Conservation (phyloP, 2,329 filamentous ascomycete species). For the Diaporthe sp. region DNA sequence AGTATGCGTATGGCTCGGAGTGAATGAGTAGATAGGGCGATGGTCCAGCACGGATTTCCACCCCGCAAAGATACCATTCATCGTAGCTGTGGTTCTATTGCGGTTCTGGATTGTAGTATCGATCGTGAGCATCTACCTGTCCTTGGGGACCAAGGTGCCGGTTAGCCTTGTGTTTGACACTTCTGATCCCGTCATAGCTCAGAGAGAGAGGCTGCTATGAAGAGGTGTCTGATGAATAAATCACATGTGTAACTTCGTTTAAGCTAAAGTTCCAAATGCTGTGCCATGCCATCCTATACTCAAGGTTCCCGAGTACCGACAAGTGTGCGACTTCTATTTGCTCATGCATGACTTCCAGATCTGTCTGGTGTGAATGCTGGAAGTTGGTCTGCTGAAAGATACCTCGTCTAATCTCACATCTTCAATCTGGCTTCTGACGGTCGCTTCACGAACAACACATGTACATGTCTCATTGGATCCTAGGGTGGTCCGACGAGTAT, state of each 20-base stretch:
- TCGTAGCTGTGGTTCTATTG: too few species aligned
- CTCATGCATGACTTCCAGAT: neutral
- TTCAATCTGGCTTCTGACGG: neutral
- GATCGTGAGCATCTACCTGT: neutral
- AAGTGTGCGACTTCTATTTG: neutral
- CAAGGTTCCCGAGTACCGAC: neutral
- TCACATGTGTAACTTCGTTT: neutral
- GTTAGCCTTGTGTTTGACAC: too few species aligned
- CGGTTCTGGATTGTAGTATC: neutral
- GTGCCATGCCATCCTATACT: neutral
- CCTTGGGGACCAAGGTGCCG: neutral
- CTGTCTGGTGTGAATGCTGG: neutral
- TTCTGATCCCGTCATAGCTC: neutral
- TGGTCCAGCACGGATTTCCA: neutral
- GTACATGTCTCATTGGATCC: neutral
- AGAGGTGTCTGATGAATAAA: neutral
- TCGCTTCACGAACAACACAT: neutral
- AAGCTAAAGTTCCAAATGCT: too few species aligned
- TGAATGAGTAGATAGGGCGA: neutral
- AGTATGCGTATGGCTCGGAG: neutral
- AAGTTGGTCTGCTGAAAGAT: neutral
- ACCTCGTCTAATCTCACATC: neutral
- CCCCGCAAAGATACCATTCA: fast-evolving
- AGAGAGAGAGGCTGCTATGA: neutral
- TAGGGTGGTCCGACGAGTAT: neutral